Evolutionary conservation across 2,329 filamentous ascomycete genomes (phyloP).

Genomic region (Blumeria graminis): DNA sequence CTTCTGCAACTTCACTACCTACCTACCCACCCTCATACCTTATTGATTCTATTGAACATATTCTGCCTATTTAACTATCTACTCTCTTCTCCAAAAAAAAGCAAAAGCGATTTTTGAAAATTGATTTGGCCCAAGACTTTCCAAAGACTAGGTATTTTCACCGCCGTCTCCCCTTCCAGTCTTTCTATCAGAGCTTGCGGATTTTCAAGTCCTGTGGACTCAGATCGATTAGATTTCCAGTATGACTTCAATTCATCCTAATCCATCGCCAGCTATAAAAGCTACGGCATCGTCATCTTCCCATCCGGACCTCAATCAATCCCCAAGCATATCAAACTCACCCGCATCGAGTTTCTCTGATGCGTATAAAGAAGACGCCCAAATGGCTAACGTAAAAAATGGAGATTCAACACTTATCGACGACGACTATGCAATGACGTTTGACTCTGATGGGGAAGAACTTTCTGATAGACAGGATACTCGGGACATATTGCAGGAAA

Average conservation of each 20-base stretch:
- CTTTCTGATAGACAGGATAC: constrained; percentile 14
- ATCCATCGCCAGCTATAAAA: constrained; percentile 8
- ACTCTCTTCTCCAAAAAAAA: not conserved
- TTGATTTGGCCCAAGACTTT: not conserved
- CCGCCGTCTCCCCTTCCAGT: constrained; percentile 48
- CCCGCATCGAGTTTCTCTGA: constrained; percentile 15
- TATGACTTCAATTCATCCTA: constrained; percentile 35
- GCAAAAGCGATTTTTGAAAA: not conserved
- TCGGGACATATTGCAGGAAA: constrained; percentile 7
- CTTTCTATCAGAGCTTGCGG: constrained; percentile 41
- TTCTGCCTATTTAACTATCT: not conserved
- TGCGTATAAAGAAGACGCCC: constrained; percentile 14
- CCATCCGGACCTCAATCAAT: not conserved
- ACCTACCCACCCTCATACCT: too few relatives aligned
- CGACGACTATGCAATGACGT: constrained; percentile 17
- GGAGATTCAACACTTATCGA: constrained; percentile 6
- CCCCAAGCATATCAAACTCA: constrained; percentile 6
- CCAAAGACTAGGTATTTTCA: constrained; percentile 27
- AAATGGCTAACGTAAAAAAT: constrained; percentile 6
- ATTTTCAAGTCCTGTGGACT: constrained; percentile 41
- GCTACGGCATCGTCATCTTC: not conserved
- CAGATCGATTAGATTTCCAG: constrained; percentile 51
- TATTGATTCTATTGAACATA: too few relatives aligned
- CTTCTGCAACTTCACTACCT: not conserved
- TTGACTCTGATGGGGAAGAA: constrained; percentile 16